A percentile compares a stretch with the other conserved stretches of the same genome.
These are phyloP conservation scores for Endoconidiophora laricicola DNA, from an alignment of 2,329 filamentous ascomycete genomes.

Conservation along the genomic window DNA sequence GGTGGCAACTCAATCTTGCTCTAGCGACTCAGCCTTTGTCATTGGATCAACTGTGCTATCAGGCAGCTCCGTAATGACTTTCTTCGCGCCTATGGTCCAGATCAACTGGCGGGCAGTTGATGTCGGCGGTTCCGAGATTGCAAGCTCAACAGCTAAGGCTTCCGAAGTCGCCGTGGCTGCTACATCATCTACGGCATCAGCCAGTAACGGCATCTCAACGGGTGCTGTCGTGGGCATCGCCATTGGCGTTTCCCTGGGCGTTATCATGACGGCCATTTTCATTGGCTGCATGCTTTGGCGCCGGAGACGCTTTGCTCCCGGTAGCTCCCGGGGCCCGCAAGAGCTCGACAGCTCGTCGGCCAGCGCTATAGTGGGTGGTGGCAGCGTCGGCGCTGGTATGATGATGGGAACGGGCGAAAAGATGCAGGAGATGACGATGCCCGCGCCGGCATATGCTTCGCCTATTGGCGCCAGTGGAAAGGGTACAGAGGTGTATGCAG, in stretches of 20 bases:
- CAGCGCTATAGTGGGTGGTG: not conserved
- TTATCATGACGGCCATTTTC: slow-evolving; percentile 4
- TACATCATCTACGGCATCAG: slow-evolving; percentile 4
- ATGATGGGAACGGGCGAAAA: not conserved
- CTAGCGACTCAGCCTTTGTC: slow-evolving; percentile 5
- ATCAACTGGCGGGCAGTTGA: slow-evolving; percentile 17
- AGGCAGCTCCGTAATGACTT: not conserved
- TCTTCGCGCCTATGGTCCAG: slow-evolving; percentile 19
- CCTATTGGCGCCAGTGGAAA: not conserved
- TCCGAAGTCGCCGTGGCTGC: not conserved
- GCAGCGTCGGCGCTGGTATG: not conserved
- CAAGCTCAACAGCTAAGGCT: slow-evolving; percentile 2
- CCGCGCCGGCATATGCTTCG: slow-evolving; percentile 8
- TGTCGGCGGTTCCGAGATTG: slow-evolving; percentile 9
- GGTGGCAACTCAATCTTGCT: slow-evolving; percentile 12
- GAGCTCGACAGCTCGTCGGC: slow-evolving; percentile 2
- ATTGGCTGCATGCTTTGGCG: slow-evolving; percentile 9
- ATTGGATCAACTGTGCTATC: slow-evolving; percentile 5
- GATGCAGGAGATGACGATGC: slow-evolving; percentile 9
- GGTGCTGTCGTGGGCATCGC: slow-evolving; percentile 15
- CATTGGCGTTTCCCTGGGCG: slow-evolving; percentile 14
- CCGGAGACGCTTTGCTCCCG: slow-evolving; percentile 1
- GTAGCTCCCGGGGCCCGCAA: not conserved
- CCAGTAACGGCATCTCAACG: slow-evolving; percentile 7
- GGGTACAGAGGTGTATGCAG: slow-evolving; percentile 1